phyloP scores from a whole-genome alignment of 768 basidiomycete species.

The Agrocybe pediades region DNA sequence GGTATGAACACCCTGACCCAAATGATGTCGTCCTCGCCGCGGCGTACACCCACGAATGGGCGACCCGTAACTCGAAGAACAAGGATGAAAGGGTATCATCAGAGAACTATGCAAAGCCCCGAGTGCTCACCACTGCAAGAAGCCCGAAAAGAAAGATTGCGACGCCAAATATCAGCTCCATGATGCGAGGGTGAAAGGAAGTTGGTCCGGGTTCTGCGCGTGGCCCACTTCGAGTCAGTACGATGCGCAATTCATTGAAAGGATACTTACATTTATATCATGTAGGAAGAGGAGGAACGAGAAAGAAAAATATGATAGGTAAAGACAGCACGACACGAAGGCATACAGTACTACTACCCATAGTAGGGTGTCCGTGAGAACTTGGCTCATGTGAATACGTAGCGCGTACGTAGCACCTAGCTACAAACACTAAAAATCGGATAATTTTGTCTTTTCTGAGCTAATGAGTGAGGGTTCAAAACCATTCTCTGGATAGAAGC shows the following conservation, averaged over 20 bases:
- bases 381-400: slow-evolving; percentile 3
- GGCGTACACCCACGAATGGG: slow-evolving; percentile 46
- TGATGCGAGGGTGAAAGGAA: not conserved
- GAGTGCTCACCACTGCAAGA: slow-evolving; percentile 38
- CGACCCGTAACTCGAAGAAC: slow-evolving; percentile 85
- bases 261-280: not conserved
- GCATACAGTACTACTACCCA: slow-evolving; percentile 11
- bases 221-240: not conserved
- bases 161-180: slow-evolving; percentile 35
- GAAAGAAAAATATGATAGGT: not conserved
- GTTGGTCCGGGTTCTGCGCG: not conserved
- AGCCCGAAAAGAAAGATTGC: slow-evolving; percentile 31
- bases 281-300: slow-evolving; percentile 7
- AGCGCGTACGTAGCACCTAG: not conserved
- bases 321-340: slow-evolving; percentile 10
- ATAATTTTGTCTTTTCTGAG: too few relatives aligned
- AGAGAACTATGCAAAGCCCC: slow-evolving; percentile 10
- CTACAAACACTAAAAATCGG: too few relatives aligned
- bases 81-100: slow-evolving; percentile 87
- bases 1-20: slow-evolving; percentile 49
- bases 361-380: slow-evolving; percentile 13
- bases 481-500: too few relatives aligned
- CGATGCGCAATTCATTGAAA: not conserved
- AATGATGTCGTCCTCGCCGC: slow-evolving; percentile 62
- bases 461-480: too few relatives aligned